phyloP scores from a whole-genome alignment of 2,329 filamentous ascomycete genomes.

The Raffaelea albimanens region DNA sequence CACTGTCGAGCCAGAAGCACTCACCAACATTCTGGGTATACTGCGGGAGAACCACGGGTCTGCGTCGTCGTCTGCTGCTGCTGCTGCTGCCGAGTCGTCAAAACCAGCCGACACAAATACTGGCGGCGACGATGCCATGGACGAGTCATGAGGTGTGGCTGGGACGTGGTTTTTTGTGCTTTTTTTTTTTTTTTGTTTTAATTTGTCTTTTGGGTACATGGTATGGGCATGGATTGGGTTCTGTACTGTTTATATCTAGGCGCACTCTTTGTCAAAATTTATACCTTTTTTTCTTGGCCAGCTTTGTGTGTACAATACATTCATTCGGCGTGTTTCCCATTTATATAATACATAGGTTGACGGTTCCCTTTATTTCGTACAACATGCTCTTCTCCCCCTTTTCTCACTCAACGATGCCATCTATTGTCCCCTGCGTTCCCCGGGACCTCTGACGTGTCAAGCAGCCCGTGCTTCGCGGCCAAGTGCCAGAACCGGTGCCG shows the following conservation, averaged over 20 bases:
- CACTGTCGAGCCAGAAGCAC: conserved; percentile 30
- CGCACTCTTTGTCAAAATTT: too few relatives aligned
- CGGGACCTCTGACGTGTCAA: conserved; percentile 13
- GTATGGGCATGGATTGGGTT: too few relatives aligned
- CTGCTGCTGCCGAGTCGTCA: neutral
- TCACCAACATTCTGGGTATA: conserved; percentile 13
- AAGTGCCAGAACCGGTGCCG: conserved; percentile 41
- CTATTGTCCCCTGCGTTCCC: neutral
- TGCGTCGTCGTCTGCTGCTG: neutral
- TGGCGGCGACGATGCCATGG: conserved; percentile 15
- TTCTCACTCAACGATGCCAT: too few relatives aligned
- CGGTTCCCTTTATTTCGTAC: neutral
- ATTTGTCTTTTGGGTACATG: neutral
- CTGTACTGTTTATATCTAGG: too few relatives aligned
- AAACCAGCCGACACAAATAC: neutral
- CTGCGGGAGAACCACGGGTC: conserved; percentile 8
- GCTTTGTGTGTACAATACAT: too few relatives aligned
- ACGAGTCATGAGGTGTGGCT: conserved; percentile 15
- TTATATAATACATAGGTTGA: neutral
- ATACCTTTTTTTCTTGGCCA: too few relatives aligned
- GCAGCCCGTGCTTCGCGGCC: conserved; percentile 29
- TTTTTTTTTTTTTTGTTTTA: neutral
- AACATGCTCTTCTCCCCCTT: neutral
- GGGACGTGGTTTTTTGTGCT: neutral
- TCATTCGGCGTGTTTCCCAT: neutral